Conservation (phyloP, 352 stramenopile genomes). For the Pythium sp. region DNA sequence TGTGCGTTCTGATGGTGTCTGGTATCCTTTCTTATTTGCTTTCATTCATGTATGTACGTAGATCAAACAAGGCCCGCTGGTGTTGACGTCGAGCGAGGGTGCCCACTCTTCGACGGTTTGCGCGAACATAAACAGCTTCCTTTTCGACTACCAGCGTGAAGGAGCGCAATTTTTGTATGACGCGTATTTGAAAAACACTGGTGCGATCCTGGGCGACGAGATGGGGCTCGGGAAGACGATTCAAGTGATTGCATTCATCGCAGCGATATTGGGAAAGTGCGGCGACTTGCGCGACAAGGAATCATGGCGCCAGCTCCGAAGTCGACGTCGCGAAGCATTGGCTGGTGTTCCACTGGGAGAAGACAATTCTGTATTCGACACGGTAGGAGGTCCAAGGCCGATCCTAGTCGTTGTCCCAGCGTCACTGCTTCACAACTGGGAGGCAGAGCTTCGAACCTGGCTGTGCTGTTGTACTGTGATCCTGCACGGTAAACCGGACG, state of each 20-base stretch:
- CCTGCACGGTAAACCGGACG: conserved; percentile 52
- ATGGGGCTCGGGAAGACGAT: conserved; percentile 96
- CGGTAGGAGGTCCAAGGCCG: conserved; percentile 50
- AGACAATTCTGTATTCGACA: conserved; percentile 7
- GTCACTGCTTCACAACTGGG: conserved; percentile 98
- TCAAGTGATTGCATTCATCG: conserved; percentile 91
- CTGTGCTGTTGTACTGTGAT: conserved; percentile 67
- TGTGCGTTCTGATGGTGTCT: neutral
- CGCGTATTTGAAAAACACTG: conserved; percentile 44
- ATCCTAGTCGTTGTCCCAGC: conserved; percentile 98
- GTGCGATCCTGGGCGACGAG: conserved; percentile 97
- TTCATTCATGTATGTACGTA: conserved; percentile 10
- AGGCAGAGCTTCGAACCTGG: conserved; percentile 98
- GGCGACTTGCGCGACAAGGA: conserved; percentile 95
- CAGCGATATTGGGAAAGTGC: conserved; percentile 89
- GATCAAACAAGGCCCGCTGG: conserved; percentile 37
- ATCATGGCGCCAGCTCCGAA: conserved; percentile 91
- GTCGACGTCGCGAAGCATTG: conserved; percentile 82
- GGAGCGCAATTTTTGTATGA: conserved; percentile 66
- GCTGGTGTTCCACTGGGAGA: neutral
- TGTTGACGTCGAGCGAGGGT: conserved; percentile 23
- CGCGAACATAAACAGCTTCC: conserved; percentile 66
- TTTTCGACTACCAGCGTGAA: conserved; percentile 76
- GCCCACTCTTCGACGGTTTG: conserved; percentile 34
- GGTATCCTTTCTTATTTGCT: neutral